These are phyloP conservation scores for Escallonia herrerae DNA, from an alignment of 129 eudicot species.

Conservation along the genomic window DNA sequence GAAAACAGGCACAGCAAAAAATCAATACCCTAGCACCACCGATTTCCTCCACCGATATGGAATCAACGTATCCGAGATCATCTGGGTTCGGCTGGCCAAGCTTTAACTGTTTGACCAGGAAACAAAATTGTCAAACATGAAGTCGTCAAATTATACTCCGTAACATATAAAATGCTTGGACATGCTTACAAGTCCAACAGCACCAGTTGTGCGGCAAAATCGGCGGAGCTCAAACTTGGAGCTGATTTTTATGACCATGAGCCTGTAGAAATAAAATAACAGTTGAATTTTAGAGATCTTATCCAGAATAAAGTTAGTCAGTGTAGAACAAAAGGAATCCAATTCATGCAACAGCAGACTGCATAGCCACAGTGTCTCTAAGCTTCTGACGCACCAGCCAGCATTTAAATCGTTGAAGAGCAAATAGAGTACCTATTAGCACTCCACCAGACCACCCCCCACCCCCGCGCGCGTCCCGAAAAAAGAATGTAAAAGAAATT, in stretches of 20 bases:
- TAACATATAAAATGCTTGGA: background rate
- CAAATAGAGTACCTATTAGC: no score
- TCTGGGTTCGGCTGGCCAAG: conserved; percentile 75
- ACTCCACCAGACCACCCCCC: no score
- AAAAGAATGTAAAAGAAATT: no score
- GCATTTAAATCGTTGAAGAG: no score
- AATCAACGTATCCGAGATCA: conserved; percentile 93
- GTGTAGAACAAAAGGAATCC: no score
- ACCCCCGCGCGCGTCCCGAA: no score
- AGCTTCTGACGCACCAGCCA: no score
- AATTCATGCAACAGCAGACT: no score
- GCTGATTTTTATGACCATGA: conserved; percentile 85
- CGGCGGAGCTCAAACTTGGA: conserved; percentile 89
- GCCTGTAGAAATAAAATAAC: conserved; percentile 37
- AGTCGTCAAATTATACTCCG: background rate
- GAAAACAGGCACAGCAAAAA: no score
- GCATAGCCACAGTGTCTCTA: no score
- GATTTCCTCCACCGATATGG: conserved; percentile 82
- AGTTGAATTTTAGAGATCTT: no score
- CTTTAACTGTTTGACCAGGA: conserved; percentile 52
- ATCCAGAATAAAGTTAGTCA: no score
- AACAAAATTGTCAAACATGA: background rate
- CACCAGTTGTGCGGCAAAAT: conserved; percentile 93
- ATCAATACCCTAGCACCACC: conserved; percentile 79
- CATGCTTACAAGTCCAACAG: conserved; percentile 74